These are phyloP conservation scores for Pseudogymnoascus sp. DNA, from an alignment of 2,329 filamentous ascomycete species.

Conservation along the genomic window DNA sequence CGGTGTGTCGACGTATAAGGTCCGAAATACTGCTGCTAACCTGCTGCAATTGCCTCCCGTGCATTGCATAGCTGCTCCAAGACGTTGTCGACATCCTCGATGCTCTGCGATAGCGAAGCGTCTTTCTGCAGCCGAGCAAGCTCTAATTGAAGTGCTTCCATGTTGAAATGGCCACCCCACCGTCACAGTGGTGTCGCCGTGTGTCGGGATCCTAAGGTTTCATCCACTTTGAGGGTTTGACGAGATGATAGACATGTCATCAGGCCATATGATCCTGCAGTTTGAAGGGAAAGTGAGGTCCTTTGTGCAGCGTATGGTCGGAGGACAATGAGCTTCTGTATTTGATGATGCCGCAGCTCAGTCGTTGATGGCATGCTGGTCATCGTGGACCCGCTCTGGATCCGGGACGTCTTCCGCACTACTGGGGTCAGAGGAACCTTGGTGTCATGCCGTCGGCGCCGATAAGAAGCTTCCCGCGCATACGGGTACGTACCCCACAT, in stretches of 20 bases:
- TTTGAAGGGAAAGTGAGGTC: not conserved
- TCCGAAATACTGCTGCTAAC: constrained; percentile 36
- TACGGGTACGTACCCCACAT: constrained; percentile 8
- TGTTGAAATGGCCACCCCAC: constrained; percentile 22
- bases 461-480: constrained; percentile 2
- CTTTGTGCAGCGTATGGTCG: not conserved
- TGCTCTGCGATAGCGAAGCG: constrained; percentile 27
- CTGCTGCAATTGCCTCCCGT: constrained; percentile 61
- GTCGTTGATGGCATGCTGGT: not conserved
- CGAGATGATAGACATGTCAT: constrained; percentile 11
- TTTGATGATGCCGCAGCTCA: not conserved
- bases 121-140: constrained; percentile 26
- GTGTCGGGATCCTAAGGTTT: not conserved
- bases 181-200: constrained; percentile 6
- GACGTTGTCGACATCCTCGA: constrained; percentile 73
- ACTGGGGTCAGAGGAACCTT: constrained; percentile 9
- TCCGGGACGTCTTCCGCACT: constrained; percentile 9
- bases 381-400: constrained; percentile 9
- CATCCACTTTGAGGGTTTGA: not conserved
- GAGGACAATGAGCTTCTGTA: not conserved
- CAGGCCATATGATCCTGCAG: not conserved
- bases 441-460: not conserved
- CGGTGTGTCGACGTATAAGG: not conserved
- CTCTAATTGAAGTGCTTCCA: constrained; percentile 28
- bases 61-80: constrained; percentile 69